phyloP scores from a whole-genome alignment of 1,284 basidiomycete species.

The Malassezia obtusa region DNA sequence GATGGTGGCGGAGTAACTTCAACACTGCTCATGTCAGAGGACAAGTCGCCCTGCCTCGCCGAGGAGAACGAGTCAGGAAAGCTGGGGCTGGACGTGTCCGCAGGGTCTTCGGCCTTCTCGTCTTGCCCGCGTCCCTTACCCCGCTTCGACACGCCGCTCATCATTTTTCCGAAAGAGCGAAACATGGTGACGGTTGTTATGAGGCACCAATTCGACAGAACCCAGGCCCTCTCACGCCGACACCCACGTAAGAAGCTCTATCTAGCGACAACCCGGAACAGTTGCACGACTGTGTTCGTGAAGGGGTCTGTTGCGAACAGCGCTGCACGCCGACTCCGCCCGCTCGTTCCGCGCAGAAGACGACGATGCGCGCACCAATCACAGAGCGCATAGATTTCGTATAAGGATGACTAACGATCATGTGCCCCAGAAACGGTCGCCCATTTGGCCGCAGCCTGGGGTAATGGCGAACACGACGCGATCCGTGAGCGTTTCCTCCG shows the following conservation, averaged over 20 bases:
- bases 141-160: conserved; percentile 40
- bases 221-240: too few relatives aligned
- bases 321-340: conserved; percentile 1
- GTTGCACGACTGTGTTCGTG: too few relatives aligned
- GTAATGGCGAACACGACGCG: conserved; percentile 41
- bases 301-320: background rate
- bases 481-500: conserved; percentile 16
- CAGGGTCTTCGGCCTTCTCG: background rate
- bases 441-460: conserved; percentile 40
- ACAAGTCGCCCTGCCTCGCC: background rate
- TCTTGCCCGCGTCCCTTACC: conserved; percentile 30
- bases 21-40: background rate
- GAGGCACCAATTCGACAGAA: too few relatives aligned
- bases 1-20: background rate
- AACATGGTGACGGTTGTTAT: conserved; percentile 26
- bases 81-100: background rate
- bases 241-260: background rate
- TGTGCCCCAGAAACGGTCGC: conserved; percentile 43
- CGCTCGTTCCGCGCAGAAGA: background rate
- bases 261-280: too few relatives aligned
- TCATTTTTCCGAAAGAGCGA: conserved; percentile 42
- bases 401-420: background rate
- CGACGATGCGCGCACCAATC: background rate
- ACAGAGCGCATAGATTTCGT: background rate
- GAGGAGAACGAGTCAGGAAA: background rate